Evolutionary conservation across 495 filamentous ascomycete genomes (phyloP).

Genomic region (Bryoglossum gracile): DNA sequence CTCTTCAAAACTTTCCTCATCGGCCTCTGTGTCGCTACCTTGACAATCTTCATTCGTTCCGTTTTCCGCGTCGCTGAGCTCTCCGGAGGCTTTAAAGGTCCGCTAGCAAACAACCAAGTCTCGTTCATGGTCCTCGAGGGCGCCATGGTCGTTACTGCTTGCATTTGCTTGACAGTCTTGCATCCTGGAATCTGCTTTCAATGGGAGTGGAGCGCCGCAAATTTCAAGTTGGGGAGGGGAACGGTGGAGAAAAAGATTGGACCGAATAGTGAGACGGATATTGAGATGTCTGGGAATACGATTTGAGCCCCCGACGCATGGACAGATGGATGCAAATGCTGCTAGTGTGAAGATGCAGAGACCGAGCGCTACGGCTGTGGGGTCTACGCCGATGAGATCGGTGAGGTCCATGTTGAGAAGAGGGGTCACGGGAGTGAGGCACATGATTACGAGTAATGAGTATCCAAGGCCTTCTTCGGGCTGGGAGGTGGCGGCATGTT

Average conservation of each 20-base stretch:
- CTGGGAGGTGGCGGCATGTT: no score
- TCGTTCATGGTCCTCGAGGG: constrained; percentile 63
- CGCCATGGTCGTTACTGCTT: constrained; percentile 48
- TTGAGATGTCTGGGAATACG: not conserved
- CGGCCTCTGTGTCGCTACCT: constrained; percentile 14
- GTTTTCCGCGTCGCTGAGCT: constrained; percentile 31
- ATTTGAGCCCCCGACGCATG: not conserved
- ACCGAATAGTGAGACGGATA: not conserved
- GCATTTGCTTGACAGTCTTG: constrained; percentile 40
- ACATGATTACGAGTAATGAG: not conserved
- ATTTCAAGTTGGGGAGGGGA: not conserved
- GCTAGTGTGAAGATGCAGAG: not conserved
- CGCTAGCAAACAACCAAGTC: constrained; percentile 27
- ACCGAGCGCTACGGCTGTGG: not conserved
- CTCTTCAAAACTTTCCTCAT: constrained; percentile 7
- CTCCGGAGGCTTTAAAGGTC: constrained; percentile 27
- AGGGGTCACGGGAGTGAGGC: not conserved
- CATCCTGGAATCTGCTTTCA: constrained; percentile 50
- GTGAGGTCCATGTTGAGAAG: not conserved
- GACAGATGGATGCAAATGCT: not conserved
- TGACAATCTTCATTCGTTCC: constrained; percentile 30
- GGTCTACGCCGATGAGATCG: not conserved
- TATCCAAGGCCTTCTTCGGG: not conserved
- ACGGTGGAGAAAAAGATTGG: not conserved
- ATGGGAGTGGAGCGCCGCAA: constrained; percentile 7